Evolutionary conservation across 2,329 filamentous ascomycete species (phyloP).

Genomic region (Aphanocladium album): DNA sequence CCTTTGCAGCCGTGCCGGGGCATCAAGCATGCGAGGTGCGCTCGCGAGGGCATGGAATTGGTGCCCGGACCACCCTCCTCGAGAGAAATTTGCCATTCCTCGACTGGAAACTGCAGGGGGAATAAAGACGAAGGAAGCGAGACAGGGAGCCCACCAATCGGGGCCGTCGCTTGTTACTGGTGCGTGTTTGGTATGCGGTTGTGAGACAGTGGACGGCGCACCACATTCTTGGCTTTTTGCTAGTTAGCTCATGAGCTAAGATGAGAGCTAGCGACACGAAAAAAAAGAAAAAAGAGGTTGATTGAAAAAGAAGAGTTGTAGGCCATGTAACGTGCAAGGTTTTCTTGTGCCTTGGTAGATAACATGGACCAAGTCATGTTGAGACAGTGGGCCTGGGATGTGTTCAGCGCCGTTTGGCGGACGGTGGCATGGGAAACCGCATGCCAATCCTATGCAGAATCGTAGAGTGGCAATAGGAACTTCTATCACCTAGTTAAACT

Average conservation of each 20-base stretch:
- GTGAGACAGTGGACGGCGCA: neutral
- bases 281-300: neutral
- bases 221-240: neutral
- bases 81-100: neutral
- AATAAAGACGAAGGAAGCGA: neutral
- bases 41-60: neutral
- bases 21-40: neutral
- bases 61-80: neutral
- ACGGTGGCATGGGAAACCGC: neutral
- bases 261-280: neutral
- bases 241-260: neutral
- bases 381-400: neutral
- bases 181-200: neutral
- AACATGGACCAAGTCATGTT: neutral
- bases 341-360: neutral
- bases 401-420: neutral
- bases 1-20: neutral
- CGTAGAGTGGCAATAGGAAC: neutral
- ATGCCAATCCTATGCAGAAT: too few relatives aligned
- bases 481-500: neutral
- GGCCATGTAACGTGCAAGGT: neutral
- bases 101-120: neutral
- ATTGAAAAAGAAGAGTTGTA: neutral
- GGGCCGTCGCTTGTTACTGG: neutral
- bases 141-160: neutral